phyloP scores from a whole-genome alignment of 495 filamentous ascomycete species.

The Penicillium dipodomyicola region DNA sequence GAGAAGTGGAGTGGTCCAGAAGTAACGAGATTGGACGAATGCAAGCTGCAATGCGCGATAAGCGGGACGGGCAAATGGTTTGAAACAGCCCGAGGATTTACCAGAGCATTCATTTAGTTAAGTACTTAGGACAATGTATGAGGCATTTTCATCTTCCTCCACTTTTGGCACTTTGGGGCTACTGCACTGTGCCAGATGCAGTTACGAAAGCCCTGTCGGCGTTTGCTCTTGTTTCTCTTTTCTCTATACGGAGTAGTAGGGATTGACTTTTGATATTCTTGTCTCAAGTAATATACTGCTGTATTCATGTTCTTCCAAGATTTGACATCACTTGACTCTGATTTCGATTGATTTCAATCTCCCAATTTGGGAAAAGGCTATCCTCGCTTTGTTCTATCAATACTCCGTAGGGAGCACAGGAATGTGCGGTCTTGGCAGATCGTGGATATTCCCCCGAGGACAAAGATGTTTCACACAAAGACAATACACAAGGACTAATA shows the following conservation, averaged over 20 bases:
- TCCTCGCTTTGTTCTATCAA: background rate
- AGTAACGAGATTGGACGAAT: constrained; percentile 6
- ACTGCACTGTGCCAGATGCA: constrained; percentile 12
- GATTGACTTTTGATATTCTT: background rate
- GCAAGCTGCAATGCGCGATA: constrained; percentile 12
- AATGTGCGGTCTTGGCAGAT: background rate
- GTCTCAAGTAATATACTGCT: background rate
- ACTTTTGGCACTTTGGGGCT: constrained; percentile 1
- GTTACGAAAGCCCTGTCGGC: background rate
- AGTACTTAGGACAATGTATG: background rate
- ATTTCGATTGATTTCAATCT: background rate
- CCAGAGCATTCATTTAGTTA: too few species aligned
- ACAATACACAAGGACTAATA: background rate
- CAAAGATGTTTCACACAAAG: background rate
- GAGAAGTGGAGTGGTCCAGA: constrained; percentile 24
- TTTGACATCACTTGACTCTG: background rate
- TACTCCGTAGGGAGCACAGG: background rate
- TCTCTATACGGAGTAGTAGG: background rate
- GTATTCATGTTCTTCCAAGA: background rate
- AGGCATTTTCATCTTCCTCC: constrained; percentile 10
- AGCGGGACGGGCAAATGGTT: constrained; percentile 6
- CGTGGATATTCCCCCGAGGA: background rate
- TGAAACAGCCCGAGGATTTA: background rate
- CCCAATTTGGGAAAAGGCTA: background rate
- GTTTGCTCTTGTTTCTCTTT: background rate